These are phyloP conservation scores for Basipetospora chlamydospora DNA, from an alignment of 2,329 filamentous ascomycete species.

Conservation along the genomic window DNA sequence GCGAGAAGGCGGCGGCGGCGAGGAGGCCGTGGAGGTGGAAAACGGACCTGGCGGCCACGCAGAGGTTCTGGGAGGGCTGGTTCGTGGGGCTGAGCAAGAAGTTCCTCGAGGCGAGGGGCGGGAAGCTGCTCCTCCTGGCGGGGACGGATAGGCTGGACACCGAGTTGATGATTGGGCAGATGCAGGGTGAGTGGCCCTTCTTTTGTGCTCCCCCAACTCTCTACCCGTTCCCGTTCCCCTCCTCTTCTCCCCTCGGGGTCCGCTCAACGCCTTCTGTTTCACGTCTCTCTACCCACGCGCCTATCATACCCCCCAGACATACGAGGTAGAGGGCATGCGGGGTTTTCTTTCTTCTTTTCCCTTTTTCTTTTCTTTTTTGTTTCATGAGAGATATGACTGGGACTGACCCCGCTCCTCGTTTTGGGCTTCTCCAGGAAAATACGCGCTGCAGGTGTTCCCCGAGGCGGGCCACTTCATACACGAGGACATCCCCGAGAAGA, in stretches of 20 bases:
- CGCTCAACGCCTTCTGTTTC: too few species aligned
- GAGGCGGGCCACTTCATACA: slow-evolving; percentile 95
- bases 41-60: slow-evolving; percentile 69
- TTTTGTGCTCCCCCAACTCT: background rate
- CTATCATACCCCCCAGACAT: too few species aligned
- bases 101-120: slow-evolving; percentile 68
- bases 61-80: slow-evolving; percentile 91
- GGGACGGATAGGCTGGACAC: slow-evolving; percentile 84
- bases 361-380: too few species aligned
- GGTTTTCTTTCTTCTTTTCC: too few species aligned
- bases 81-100: slow-evolving; percentile 78
- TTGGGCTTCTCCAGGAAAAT: slow-evolving; percentile 59
- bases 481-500: slow-evolving; percentile 86
- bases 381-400: too few species aligned
- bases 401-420: too few species aligned
- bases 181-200: slow-evolving; percentile 55
- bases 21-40: slow-evolving; percentile 61
- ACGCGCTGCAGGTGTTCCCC: slow-evolving; percentile 85
- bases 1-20: too few species aligned
- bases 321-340: too few species aligned
- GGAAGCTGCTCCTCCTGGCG: slow-evolving; percentile 72
- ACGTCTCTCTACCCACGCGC: too few species aligned
- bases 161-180: slow-evolving; percentile 87
- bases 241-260: slow-evolving; percentile 5
- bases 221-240: background rate